These are phyloP conservation scores for Plantago coronopus DNA, from an alignment of 305 asterid genomes.

Conservation along the genomic window DNA sequence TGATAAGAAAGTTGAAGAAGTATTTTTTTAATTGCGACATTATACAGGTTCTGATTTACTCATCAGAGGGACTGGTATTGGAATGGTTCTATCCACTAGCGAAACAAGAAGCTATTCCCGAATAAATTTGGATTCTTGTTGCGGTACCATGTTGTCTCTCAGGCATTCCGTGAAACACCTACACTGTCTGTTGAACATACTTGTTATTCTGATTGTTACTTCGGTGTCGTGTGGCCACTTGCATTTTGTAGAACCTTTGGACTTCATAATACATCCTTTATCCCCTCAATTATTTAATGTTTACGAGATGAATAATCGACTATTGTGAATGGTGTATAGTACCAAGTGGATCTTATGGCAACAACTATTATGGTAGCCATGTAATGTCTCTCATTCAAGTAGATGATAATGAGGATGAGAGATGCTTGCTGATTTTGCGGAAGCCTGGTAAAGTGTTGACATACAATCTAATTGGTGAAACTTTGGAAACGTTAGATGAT, in stretches of 20 bases:
- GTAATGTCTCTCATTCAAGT: neutral
- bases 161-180: no score
- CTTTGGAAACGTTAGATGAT: neutral
- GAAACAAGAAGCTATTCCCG: no score
- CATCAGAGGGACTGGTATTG: neutral
- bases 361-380: neutral
- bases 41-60: neutral
- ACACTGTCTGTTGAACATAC: no score
- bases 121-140: no score
- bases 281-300: neutral
- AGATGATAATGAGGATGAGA: neutral
- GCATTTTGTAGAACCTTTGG: neutral
- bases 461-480: neutral
- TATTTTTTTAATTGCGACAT: no score
- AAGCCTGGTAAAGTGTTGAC: neutral
- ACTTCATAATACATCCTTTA: neutral
- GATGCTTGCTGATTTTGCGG: neutral
- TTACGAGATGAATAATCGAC: constrained; percentile 1
- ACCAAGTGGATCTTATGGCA: neutral
- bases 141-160: no score
- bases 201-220: no score
- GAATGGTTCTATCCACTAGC: constrained; percentile 6
- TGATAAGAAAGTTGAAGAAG: no score
- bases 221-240: no score
- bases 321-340: neutral